These are phyloP conservation scores for Cyberlindnera nakhonratchasimensis DNA, from an alignment of 805 yeast genomes.

Conservation along the genomic window DNA sequence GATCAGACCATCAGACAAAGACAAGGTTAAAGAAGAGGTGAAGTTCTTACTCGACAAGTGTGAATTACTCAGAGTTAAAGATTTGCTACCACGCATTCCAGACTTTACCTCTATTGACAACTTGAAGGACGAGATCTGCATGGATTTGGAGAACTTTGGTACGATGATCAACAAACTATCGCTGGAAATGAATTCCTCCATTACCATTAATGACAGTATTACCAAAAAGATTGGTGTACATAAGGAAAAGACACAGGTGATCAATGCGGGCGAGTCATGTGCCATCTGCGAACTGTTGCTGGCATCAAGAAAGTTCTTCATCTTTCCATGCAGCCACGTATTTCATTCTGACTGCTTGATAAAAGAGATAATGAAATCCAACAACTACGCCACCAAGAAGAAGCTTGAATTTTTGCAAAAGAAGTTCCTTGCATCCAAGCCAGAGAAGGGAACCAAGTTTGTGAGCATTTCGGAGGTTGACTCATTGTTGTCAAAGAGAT, in stretches of 20 bases:
- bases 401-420: constrained; percentile 49
- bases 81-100: constrained; percentile 79
- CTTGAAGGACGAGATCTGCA: constrained; percentile 78
- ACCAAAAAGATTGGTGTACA: constrained; percentile 53
- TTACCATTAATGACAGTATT: constrained; percentile 57
- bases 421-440: constrained; percentile 29
- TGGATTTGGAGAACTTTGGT: constrained; percentile 73
- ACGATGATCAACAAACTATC: constrained; percentile 60
- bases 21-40: constrained; percentile 28
- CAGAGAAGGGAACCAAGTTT: constrained; percentile 26
- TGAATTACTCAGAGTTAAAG: constrained; percentile 64
- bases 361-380: constrained; percentile 52
- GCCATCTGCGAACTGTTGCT: constrained; percentile 64
- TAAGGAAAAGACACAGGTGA: constrained; percentile 54
- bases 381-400: constrained; percentile 64
- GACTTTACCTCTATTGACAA: constrained; percentile 78
- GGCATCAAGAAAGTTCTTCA: constrained; percentile 66
- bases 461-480: constrained; percentile 49
- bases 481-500: constrained; percentile 53
- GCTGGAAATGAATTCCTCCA: constrained; percentile 71
- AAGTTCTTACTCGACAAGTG: constrained; percentile 41
- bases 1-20: constrained; percentile 28
- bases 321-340: constrained; percentile 87
- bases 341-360: constrained; percentile 89
- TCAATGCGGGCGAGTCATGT: constrained; percentile 86